These are phyloP conservation scores for Pseudodiploospora longispora DNA, from an alignment of 2,329 filamentous ascomycete genomes.

Conservation along the genomic window DNA sequence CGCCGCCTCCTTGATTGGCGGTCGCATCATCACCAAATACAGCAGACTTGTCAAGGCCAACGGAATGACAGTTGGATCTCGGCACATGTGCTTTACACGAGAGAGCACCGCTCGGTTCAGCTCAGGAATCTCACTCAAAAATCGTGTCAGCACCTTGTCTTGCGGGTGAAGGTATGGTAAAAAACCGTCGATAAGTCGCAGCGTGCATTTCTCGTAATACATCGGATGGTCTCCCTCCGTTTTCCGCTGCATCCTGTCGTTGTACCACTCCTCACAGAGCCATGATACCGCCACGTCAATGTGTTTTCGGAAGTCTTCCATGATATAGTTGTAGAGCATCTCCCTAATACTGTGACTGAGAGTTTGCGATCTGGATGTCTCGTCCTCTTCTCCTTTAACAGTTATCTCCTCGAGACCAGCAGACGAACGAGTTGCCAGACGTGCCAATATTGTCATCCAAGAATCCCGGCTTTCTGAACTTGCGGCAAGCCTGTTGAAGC, in stretches of 20 bases:
- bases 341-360: constrained; percentile 69
- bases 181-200: constrained; percentile 81
- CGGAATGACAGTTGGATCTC: constrained; percentile 56
- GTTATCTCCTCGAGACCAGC: constrained; percentile 56
- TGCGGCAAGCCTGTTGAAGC: constrained; percentile 77
- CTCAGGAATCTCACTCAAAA: constrained; percentile 83
- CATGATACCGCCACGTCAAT: constrained; percentile 88
- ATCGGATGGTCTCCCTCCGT: constrained; percentile 39
- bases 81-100: constrained; percentile 60
- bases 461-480: constrained; percentile 79
- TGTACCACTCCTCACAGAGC: constrained; percentile 98
- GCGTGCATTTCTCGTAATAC: constrained; percentile 72
- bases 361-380: constrained; percentile 26
- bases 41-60: constrained; percentile 57
- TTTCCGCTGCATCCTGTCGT: constrained; percentile 53
- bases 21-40: constrained; percentile 60
- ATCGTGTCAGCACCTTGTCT: constrained; percentile 83
- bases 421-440: constrained; percentile 72
- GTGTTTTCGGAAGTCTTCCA: constrained; percentile 84
- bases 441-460: constrained; percentile 81
- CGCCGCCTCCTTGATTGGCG: constrained; percentile 54
- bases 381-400: constrained; percentile 54
- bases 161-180: constrained; percentile 84
- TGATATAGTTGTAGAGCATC: constrained; percentile 72
- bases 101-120: constrained; percentile 65